Conservation (phyloP, 306 rosid species). For the Begonia loranthoides region DNA sequence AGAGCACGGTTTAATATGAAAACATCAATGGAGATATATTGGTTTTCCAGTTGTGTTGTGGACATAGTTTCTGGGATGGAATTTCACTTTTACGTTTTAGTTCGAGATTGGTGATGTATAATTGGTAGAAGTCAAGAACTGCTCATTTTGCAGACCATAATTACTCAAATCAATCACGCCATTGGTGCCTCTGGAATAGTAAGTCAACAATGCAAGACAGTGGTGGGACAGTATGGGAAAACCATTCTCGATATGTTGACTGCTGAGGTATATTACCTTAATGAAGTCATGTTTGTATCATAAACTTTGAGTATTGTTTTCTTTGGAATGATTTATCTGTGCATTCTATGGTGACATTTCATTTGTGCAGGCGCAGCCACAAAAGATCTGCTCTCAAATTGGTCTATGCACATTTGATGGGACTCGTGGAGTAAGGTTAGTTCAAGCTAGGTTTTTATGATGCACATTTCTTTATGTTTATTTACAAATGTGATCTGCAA, state of each 20-base stretch:
- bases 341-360: neutral
- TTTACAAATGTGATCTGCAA: too few species aligned
- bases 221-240: slow-evolving; percentile 65
- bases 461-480: neutral
- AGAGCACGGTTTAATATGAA: too few species aligned
- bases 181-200: slow-evolving; percentile 64
- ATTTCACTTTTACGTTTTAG: too few species aligned
- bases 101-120: too few species aligned
- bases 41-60: too few species aligned
- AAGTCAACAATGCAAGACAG: slow-evolving; percentile 66
- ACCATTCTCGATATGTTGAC: slow-evolving; percentile 54
- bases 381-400: slow-evolving; percentile 67
- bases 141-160: slow-evolving; percentile 32
- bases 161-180: slow-evolving; percentile 69
- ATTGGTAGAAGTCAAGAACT: too few species aligned
- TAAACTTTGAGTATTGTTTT: too few species aligned
- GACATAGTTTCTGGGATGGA: too few species aligned
- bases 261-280: slow-evolving; percentile 30
- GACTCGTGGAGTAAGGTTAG: slow-evolving; percentile 52
- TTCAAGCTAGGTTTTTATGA: neutral
- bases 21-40: too few species aligned
- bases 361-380: slow-evolving; percentile 41
- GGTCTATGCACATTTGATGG: slow-evolving; percentile 80
- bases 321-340: too few species aligned
- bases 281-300: too few species aligned